Percentiles rank a stretch among this genome's conserved stretches.
phyloP scores from a whole-genome alignment of 371 early-diverging fungal genomes.

The Mortierella sp. region DNA sequence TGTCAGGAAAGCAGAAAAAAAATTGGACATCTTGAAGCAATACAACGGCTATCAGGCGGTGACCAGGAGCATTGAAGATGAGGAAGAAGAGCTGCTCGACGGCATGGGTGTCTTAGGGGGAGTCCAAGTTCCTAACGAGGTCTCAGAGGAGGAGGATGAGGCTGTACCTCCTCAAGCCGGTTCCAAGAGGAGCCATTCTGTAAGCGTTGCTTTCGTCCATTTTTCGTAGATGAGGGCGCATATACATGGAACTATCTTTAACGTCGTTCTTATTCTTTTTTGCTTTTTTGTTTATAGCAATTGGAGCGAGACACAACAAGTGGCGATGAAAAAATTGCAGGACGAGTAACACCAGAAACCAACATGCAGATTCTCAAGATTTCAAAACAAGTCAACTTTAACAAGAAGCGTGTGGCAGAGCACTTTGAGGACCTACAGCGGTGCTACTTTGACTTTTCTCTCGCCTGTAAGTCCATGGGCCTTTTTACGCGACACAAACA shows the following conservation, averaged over 20 bases:
- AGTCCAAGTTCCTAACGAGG: constrained; percentile 43
- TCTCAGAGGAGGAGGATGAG: constrained; percentile 51
- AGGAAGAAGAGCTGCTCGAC: constrained; percentile 44
- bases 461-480: constrained; percentile 34
- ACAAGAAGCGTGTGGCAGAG: constrained; percentile 64
- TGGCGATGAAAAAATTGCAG: constrained; percentile 15
- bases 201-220: constrained; percentile 4
- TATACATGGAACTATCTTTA: neutral
- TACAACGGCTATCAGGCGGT: constrained; percentile 19
- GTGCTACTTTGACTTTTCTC: constrained; percentile 70
- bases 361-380: constrained; percentile 31
- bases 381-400: constrained; percentile 35
- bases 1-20: constrained; percentile 48
- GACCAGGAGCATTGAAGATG: constrained; percentile 27
- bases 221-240: neutral
- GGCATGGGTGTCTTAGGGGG: constrained; percentile 25
- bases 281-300: constrained; percentile 13
- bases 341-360: constrained; percentile 17
- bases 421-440: constrained; percentile 82
- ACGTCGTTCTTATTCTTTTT: neutral
- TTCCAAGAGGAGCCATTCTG: constrained; percentile 38
- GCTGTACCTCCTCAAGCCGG: constrained; percentile 48
- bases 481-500: neutral
- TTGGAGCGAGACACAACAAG: constrained; percentile 36
- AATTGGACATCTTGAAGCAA: constrained; percentile 44